Conservation (phyloP, 73 alveolate genomes). For the Paramecium caudatum region DNA sequence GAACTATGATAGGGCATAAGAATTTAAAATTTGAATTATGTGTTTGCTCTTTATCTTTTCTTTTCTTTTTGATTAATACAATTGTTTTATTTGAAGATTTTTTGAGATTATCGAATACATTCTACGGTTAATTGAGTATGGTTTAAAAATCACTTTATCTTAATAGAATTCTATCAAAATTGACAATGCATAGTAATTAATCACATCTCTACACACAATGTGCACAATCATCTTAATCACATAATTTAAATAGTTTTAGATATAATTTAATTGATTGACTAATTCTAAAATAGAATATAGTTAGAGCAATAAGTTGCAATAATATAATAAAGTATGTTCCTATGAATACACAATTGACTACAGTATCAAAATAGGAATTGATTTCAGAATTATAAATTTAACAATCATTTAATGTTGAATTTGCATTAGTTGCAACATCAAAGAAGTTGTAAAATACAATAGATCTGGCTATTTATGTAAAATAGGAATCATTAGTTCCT, state of each 20-base stretch:
- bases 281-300: not conserved
- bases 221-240: slow-evolving; percentile 18
- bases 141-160: not conserved
- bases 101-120: not conserved
- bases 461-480: slow-evolving; percentile 27
- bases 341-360: not conserved
- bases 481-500: not conserved
- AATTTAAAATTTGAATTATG: not conserved
- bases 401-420: slow-evolving; percentile 13
- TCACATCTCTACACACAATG: not conserved
- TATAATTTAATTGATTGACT: not conserved
- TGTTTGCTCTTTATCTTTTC: not conserved
- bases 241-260: not conserved
- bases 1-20: not conserved
- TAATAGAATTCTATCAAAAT: slow-evolving; percentile 11
- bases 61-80: not conserved
- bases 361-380: slow-evolving; percentile 29
- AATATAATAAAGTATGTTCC: not conserved
- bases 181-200: not conserved
- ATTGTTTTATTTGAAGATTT: not conserved
- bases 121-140: not conserved
- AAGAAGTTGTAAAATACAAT: not conserved
- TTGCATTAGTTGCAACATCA: not conserved
- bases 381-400: not conserved
- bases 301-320: not conserved